Conservation (phyloP, 805 yeast species). For the Candida pseudoglaebosa region DNA sequence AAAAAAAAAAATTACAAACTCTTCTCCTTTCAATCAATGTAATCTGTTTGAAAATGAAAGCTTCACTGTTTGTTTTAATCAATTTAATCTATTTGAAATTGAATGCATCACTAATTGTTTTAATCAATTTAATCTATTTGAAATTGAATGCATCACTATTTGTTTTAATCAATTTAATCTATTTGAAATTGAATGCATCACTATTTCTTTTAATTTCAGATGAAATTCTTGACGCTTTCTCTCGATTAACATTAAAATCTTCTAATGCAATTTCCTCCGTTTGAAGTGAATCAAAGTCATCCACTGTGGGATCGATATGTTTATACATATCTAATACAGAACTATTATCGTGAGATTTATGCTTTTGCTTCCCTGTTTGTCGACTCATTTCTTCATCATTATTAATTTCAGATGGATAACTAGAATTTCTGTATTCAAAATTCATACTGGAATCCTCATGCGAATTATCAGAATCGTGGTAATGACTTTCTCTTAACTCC, state of each 20-base stretch:
- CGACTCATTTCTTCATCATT: too few species aligned
- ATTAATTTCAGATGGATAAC: too few species aligned
- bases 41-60: not conserved
- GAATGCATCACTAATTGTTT: not conserved
- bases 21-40: not conserved
- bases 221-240: conserved; percentile 20
- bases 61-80: not conserved
- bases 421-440: not conserved
- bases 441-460: not conserved
- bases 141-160: conserved; percentile 1
- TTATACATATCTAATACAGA: conserved; percentile 33
- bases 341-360: conserved; percentile 19
- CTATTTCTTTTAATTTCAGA: conserved; percentile 11
- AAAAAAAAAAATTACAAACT: too few species aligned
- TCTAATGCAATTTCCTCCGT: conserved; percentile 53
- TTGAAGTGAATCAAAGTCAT: conserved; percentile 29
- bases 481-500: not conserved
- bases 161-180: not conserved
- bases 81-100: not conserved
- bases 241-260: conserved; percentile 25
- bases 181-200: not conserved
- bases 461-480: not conserved
- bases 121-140: not conserved
- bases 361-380: too few species aligned
- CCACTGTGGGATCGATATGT: conserved; percentile 22